These are phyloP conservation scores for Neurospora sp. DNA, from an alignment of 495 filamentous ascomycete species.

Conservation along the genomic window DNA sequence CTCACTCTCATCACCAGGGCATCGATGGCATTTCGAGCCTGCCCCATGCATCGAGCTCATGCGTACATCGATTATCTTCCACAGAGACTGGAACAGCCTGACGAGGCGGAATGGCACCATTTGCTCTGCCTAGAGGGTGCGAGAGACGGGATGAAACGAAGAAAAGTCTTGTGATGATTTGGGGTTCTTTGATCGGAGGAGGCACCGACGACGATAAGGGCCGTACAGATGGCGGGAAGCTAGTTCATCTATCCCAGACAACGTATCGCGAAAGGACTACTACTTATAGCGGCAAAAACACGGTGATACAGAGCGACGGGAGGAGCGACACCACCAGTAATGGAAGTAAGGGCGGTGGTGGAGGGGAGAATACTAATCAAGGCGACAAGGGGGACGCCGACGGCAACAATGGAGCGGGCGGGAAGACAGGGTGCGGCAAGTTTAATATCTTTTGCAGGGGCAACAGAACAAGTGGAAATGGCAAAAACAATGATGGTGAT, in stretches of 20 bases:
- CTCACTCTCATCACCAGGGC: neutral
- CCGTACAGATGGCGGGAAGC: neutral
- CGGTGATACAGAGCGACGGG: neutral
- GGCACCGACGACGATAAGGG: neutral
- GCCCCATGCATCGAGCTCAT: neutral
- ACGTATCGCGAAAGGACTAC: neutral
- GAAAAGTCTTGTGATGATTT: neutral
- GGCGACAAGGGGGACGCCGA: conserved; percentile 2
- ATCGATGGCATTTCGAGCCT: neutral
- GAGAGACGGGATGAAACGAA: neutral
- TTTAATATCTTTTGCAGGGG: conserved; percentile 3
- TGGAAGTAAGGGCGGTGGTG: neutral
- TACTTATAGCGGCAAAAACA: neutral
- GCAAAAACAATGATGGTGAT: conserved; percentile 7
- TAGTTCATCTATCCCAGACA: neutral
- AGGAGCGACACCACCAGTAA: neutral
- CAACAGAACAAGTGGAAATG: conserved; percentile 8
- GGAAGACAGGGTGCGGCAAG: conserved; percentile 2
- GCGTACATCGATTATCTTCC: neutral
- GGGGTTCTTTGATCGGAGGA: neutral
- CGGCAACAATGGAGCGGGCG: conserved; percentile 8
- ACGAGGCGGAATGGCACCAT: neutral
- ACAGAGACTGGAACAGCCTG: neutral
- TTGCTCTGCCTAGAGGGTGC: neutral
- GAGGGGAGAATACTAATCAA: conserved; percentile 1